Conservation (phyloP, 1,139 yeast genomes). For the Hemisphaericaspora xylanilytica region DNA sequence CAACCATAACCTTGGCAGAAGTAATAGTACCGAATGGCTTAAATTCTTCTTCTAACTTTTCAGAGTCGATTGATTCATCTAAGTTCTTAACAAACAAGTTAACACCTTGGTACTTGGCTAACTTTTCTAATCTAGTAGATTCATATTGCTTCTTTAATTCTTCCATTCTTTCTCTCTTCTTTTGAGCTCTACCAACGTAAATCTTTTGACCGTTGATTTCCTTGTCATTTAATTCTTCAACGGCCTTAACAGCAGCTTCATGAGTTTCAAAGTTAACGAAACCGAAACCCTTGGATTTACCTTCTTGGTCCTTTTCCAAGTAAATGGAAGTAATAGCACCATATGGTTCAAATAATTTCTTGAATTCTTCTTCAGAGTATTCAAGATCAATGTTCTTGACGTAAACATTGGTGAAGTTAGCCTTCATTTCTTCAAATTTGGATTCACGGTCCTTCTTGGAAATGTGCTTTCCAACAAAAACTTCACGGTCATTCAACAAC, state of each 20-base stretch:
- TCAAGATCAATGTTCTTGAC: slow-evolving; percentile 84
- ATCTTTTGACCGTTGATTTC: slow-evolving; percentile 84
- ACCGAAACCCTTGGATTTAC: slow-evolving; percentile 94
- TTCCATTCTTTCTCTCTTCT: slow-evolving; percentile 96
- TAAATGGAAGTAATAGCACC: slow-evolving; percentile 86
- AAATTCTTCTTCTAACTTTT: slow-evolving; percentile 87
- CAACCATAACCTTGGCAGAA: slow-evolving; percentile 95
- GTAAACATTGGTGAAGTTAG: slow-evolving; percentile 93
- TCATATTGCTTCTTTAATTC: slow-evolving; percentile 96
- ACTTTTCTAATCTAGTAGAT: slow-evolving; percentile 86
- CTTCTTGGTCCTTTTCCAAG: slow-evolving; percentile 80
- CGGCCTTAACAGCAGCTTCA: slow-evolving; percentile 86
- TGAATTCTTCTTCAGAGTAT: slow-evolving; percentile 69
- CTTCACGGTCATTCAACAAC: slow-evolving; percentile 96
- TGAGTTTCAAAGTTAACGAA: slow-evolving; percentile 89
- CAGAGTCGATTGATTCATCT: slow-evolving; percentile 91
- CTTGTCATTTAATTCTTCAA: slow-evolving; percentile 84
- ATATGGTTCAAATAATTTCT: slow-evolving; percentile 64
- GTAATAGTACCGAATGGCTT: slow-evolving; percentile 93
- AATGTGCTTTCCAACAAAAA: slow-evolving; percentile 92
- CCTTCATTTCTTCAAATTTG: slow-evolving; percentile 86
- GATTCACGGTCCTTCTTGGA: slow-evolving; percentile 94
- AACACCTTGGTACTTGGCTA: slow-evolving; percentile 95
- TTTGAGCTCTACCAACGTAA: slow-evolving; percentile 98
- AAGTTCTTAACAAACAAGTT: slow-evolving; percentile 95